A percentile compares a stretch with the other conserved stretches of the same genome.
These are phyloP conservation scores for Pistacia vera DNA, from an alignment of 345 rosid genomes.

Conservation along the genomic window DNA sequence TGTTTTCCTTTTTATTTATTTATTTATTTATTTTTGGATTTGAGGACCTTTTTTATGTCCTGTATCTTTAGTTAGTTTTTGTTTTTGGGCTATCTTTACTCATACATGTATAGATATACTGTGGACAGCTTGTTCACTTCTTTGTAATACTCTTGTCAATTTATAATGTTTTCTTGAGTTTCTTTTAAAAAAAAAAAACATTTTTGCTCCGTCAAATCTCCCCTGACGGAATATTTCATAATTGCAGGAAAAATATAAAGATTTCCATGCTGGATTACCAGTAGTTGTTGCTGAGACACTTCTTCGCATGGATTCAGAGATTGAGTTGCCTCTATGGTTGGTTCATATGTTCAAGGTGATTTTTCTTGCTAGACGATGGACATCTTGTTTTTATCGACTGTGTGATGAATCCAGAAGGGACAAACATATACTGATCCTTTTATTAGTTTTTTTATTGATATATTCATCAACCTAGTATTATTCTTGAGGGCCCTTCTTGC, in stretches of 20 bases:
- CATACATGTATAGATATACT: too few species aligned
- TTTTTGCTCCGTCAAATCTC: neutral
- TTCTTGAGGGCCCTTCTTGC: neutral
- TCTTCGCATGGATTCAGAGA: conserved; percentile 76
- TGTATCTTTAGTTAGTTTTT: too few species aligned
- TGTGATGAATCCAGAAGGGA: neutral
- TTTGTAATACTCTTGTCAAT: too few species aligned
- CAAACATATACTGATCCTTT: neutral
- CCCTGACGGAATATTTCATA: conserved; percentile 5
- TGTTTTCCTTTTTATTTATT: too few species aligned
- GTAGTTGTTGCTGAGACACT: conserved; percentile 84
- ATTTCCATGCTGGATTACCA: conserved; percentile 79
- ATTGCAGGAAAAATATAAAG: conserved; percentile 75
- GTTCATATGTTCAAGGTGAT: conserved; percentile 93
- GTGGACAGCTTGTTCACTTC: too few species aligned
- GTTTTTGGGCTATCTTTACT: too few species aligned
- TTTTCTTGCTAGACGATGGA: conserved; percentile 17
- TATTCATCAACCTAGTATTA: neutral
- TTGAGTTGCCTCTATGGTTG: conserved; percentile 95
- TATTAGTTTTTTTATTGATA: neutral
- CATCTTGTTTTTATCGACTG: neutral
- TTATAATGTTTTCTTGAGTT: too few species aligned
- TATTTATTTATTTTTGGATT: too few species aligned
- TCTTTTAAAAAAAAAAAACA: neutral
- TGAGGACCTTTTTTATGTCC: too few species aligned